A percentile compares a stretch with the other conserved stretches of the same genome.
Conservation (phyloP, 1,139 yeast species). For the Eremothecium gossypii region DNA sequence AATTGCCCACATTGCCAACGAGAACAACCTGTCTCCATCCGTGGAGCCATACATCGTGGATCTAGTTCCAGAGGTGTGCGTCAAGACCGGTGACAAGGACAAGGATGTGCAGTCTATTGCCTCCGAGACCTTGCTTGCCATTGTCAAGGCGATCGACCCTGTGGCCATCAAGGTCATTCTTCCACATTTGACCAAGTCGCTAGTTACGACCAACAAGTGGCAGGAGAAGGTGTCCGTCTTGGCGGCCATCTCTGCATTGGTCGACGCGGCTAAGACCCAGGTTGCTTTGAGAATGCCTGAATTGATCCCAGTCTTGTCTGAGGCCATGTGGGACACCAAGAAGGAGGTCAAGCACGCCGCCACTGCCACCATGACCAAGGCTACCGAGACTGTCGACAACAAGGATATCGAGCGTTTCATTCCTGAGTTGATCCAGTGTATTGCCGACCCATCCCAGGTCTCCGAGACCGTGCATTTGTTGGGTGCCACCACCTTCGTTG, state of each 20-base stretch:
- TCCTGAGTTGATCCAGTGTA: slow-evolving; percentile 94
- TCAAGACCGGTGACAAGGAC: slow-evolving; percentile 86
- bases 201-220: slow-evolving; percentile 84
- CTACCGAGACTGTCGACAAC: slow-evolving; percentile 97
- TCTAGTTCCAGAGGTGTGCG: slow-evolving; percentile 59
- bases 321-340: slow-evolving; percentile 99
- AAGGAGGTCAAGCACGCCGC: slow-evolving; percentile 96
- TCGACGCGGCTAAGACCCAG: slow-evolving; percentile 91
- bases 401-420: slow-evolving; percentile 99
- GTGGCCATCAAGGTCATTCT: slow-evolving; percentile 83
- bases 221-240: slow-evolving; percentile 93
- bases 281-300: slow-evolving; percentile 98
- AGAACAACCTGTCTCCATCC: slow-evolving; percentile 73
- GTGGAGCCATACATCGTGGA: slow-evolving; percentile 91
- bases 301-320: slow-evolving; percentile 94
- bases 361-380: slow-evolving; percentile 87
- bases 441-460: slow-evolving; percentile 92
- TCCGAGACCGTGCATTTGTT: slow-evolving; percentile 97
- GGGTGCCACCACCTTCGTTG: slow-evolving; percentile 99
- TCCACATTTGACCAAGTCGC: slow-evolving; percentile 66
- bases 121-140: slow-evolving; percentile 69
- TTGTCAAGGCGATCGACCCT: slow-evolving; percentile 81
- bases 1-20: slow-evolving; percentile 73
- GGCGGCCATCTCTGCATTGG: slow-evolving; percentile 75
- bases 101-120: slow-evolving; percentile 57